Evolutionary conservation across 116 monocot genomes (phyloP).

Genomic region (Zostera marina): DNA sequence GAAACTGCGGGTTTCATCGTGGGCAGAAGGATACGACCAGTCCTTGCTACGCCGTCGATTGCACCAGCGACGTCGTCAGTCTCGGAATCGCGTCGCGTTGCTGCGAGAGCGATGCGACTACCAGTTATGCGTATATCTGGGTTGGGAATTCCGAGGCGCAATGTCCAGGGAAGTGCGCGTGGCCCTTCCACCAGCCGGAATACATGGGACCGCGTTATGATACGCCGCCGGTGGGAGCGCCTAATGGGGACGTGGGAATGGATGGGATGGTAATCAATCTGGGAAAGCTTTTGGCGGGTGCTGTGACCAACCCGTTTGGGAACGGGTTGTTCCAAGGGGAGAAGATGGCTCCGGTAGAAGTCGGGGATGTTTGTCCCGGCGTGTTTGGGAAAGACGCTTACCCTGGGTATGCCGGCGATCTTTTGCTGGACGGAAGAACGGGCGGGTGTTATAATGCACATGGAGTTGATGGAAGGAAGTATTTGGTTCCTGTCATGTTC

Average conservation of each 20-base stretch:
- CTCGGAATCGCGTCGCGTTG: no score
- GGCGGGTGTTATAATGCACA: constrained; percentile 66
- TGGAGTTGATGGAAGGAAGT: constrained; percentile 51
- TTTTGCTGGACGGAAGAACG: constrained; percentile 32
- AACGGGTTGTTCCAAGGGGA: constrained; percentile 55
- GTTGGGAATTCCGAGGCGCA: constrained; percentile 64
- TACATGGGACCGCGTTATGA: constrained; percentile 42
- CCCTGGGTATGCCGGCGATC: constrained; percentile 60
- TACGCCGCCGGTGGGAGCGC: constrained; percentile 35
- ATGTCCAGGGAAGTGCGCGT: constrained; percentile 83
- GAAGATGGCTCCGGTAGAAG: constrained; percentile 38
- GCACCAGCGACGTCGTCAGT: no score
- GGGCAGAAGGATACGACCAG: no score
- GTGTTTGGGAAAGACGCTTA: constrained; percentile 51
- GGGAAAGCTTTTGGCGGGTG: constrained; percentile 39
- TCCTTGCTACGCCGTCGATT: no score
- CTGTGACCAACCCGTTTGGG: constrained; percentile 39
- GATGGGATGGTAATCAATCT: constrained; percentile 79
- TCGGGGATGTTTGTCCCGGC: constrained; percentile 55
- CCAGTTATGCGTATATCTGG: constrained; percentile 46
- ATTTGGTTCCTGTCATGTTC: constrained; percentile 65
- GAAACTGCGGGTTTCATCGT: constrained; percentile 29
- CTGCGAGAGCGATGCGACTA: no score
- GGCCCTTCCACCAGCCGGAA: constrained; percentile 72
- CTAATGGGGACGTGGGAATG: constrained; percentile 60